Evolutionary conservation across 371 early-diverging fungal species (phyloP).

Genomic region (Apophysomyces variabilis): DNA sequence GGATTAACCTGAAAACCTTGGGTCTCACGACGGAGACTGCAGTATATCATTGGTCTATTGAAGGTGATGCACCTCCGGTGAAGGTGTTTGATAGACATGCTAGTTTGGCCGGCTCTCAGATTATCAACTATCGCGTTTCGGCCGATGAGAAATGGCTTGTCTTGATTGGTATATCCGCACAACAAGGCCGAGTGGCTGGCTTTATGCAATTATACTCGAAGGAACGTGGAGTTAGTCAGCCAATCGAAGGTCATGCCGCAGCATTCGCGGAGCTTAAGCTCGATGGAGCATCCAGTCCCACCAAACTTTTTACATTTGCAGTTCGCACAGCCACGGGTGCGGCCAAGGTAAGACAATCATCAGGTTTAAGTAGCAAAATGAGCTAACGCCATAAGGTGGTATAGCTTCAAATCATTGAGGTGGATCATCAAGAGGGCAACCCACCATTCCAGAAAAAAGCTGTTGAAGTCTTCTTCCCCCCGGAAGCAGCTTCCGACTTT

Average conservation of each 20-base stretch:
- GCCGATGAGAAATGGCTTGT: constrained; percentile 93
- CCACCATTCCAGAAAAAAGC: constrained; percentile 90
- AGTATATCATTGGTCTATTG: constrained; percentile 97
- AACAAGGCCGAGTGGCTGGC: constrained; percentile 90
- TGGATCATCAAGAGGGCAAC: constrained; percentile 94
- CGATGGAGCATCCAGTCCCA: constrained; percentile 76
- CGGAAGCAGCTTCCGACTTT: constrained; percentile 93
- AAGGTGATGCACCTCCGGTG: constrained; percentile 83
- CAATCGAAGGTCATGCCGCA: constrained; percentile 96
- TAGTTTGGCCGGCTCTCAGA: constrained; percentile 83
- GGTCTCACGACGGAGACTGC: constrained; percentile 90
- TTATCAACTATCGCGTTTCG: constrained; percentile 94
- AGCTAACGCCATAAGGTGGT: neutral
- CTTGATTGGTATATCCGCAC: constrained; percentile 93
- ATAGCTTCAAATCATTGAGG: constrained; percentile 94
- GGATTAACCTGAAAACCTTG: constrained; percentile 85
- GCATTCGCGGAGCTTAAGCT: constrained; percentile 90
- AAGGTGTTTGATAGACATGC: constrained; percentile 95
- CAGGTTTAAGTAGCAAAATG: neutral
- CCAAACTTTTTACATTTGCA: constrained; percentile 94
- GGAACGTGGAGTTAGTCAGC: constrained; percentile 92
- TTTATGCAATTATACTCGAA: constrained; percentile 95
- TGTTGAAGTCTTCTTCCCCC: constrained; percentile 94
- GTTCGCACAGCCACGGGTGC: constrained; percentile 76
- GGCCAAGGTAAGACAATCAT: constrained; percentile 68